Evolutionary conservation across 441 rosid species (phyloP).

Genomic region (Eutrema salsugineum): DNA sequence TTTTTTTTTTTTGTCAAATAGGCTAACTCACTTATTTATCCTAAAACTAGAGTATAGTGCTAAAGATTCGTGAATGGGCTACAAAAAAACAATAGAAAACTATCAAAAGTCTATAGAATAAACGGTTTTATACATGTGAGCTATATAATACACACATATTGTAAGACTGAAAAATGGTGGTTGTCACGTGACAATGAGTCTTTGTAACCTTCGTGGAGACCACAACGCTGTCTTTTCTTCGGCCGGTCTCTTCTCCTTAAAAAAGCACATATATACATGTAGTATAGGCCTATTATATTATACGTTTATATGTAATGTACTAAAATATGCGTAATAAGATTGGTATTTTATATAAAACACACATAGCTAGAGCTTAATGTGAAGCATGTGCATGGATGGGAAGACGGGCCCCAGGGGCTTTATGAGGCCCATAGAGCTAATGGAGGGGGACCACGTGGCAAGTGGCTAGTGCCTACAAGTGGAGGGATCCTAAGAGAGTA

Average conservation of each 20-base stretch:
- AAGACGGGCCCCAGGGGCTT: conserved; percentile 24
- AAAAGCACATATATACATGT: conserved; percentile 2
- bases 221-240: conserved; percentile 28
- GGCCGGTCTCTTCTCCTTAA: conserved; percentile 22
- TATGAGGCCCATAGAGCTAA: conserved; percentile 31
- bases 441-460: conserved; percentile 33
- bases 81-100: neutral
- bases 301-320: conserved; percentile 17
- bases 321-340: conserved; percentile 15
- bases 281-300: conserved; percentile 20
- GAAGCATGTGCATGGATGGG: conserved; percentile 37
- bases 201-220: conserved; percentile 33
- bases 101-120: neutral
- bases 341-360: conserved; percentile 8
- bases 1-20: neutral
- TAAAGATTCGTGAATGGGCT: conserved; percentile 1
- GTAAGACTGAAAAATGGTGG: conserved; percentile 17
- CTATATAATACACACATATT: conserved; percentile 2
- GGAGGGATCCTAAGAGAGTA: conserved; percentile 34
- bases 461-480: conserved; percentile 28
- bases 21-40: neutral
- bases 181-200: conserved; percentile 27
- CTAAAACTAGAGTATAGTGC: neutral
- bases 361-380: conserved; percentile 25
- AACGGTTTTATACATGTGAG: neutral